Conservation (phyloP, 2,329 filamentous ascomycete species). For the Arachnopeziza araneosa region DNA sequence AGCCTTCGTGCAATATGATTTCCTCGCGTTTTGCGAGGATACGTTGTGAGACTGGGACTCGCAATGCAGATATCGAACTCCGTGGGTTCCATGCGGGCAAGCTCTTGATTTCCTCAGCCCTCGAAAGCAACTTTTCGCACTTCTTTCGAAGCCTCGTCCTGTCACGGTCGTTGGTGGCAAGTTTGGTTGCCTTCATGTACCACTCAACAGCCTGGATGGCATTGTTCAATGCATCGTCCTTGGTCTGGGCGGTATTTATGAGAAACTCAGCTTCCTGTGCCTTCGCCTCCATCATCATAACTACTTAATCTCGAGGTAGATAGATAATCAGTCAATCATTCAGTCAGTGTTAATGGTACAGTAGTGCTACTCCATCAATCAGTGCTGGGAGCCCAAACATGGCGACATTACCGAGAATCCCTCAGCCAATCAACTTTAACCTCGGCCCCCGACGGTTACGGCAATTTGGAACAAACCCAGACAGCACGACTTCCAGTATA, state of each 20-base stretch:
- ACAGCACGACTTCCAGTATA: background rate
- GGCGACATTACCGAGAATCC: background rate
- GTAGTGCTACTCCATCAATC: no score
- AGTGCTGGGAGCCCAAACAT: no score
- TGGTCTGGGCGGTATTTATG: slow-evolving; percentile 29
- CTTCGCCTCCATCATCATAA: slow-evolving; percentile 39
- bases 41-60: slow-evolving; percentile 44
- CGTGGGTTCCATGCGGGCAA: slow-evolving; percentile 18
- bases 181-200: slow-evolving; percentile 69
- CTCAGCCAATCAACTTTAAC: background rate
- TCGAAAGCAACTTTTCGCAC: slow-evolving; percentile 62
- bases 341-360: no score
- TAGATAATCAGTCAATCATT: no score
- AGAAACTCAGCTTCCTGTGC: slow-evolving; percentile 34
- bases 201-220: slow-evolving; percentile 74
- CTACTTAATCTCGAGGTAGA: background rate
- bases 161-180: slow-evolving; percentile 56
- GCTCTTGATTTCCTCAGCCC: slow-evolving; percentile 71
- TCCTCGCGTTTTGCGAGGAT: slow-evolving; percentile 65
- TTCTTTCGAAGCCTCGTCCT: slow-evolving; percentile 61
- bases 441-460: background rate
- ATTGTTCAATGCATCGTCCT: slow-evolving; percentile 63
- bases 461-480: background rate
- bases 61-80: slow-evolving; percentile 22
- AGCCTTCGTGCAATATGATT: slow-evolving; percentile 69